These are phyloP conservation scores for Pseudozyma sp. DNA, from an alignment of 1,284 basidiomycete species.

Conservation along the genomic window DNA sequence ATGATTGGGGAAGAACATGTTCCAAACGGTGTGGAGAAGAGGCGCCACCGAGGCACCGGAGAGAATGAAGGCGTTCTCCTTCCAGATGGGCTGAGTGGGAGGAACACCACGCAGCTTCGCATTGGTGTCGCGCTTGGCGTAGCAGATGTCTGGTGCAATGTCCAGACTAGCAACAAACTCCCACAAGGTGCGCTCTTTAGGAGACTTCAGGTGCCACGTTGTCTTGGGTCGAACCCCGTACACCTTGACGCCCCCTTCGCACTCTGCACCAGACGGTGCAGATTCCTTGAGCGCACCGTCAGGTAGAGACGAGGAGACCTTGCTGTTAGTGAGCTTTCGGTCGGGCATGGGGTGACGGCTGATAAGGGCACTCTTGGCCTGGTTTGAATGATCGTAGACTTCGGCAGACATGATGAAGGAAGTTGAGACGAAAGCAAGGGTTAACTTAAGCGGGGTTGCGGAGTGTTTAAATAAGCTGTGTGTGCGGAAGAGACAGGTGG, in stretches of 20 bases:
- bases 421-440: no score
- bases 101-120: conserved; percentile 55
- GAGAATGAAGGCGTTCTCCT: conserved; percentile 62
- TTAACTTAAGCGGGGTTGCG: no score
- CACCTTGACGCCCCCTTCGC: conserved; percentile 59
- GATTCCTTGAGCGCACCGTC: conserved; percentile 62
- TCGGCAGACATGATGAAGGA: conserved; percentile 30
- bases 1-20: conserved; percentile 52
- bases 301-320: conserved; percentile 52
- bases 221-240: conserved; percentile 65
- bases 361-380: conserved; percentile 36
- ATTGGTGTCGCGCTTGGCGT: conserved; percentile 45
- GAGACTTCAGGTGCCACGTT: conserved; percentile 62
- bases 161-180: conserved; percentile 59
- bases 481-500: no score
- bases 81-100: conserved; percentile 52
- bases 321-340: conserved; percentile 47
- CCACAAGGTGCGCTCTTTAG: conserved; percentile 52
- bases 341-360: conserved; percentile 41
- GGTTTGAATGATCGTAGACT: conserved; percentile 26
- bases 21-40: conserved; percentile 53
- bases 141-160: conserved; percentile 52
- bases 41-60: conserved; percentile 50
- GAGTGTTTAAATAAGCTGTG: no score
- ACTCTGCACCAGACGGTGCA: conserved; percentile 52